These are phyloP conservation scores for Eutrema japonicum DNA, from an alignment of 345 rosid genomes.

Conservation along the genomic window DNA sequence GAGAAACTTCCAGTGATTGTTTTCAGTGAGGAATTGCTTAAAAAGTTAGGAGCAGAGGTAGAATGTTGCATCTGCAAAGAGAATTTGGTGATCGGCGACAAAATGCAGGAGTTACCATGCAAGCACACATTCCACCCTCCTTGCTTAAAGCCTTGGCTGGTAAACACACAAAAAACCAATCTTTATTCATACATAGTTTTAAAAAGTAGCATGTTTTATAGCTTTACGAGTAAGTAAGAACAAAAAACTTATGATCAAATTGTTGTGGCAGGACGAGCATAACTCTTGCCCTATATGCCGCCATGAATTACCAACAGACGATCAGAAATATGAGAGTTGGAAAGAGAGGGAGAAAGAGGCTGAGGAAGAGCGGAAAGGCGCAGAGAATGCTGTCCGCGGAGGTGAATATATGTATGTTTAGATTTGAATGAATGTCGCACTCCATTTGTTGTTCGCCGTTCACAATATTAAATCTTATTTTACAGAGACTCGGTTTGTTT, in stretches of 20 bases:
- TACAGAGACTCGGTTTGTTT: background rate
- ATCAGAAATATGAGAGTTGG: slow-evolving; percentile 90
- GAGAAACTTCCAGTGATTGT: slow-evolving; percentile 80
- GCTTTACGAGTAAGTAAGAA: background rate
- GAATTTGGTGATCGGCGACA: slow-evolving; percentile 68
- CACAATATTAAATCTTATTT: background rate
- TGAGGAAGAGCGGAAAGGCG: slow-evolving; percentile 89
- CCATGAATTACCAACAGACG: slow-evolving; percentile 85
- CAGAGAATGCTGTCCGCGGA: slow-evolving; percentile 87
- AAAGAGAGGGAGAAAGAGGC: slow-evolving; percentile 91
- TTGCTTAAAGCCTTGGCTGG: slow-evolving; percentile 99
- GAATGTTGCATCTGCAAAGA: slow-evolving; percentile 95
- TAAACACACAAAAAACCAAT: slow-evolving; percentile 36
- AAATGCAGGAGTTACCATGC: slow-evolving; percentile 98
- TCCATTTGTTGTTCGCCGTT: slow-evolving; percentile 15
- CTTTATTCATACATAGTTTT: slow-evolving; percentile 13
- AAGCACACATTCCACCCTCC: slow-evolving; percentile 92
- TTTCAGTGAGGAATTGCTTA: slow-evolving; percentile 66
- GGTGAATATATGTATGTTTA: slow-evolving; percentile 94
- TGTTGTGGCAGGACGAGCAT: slow-evolving; percentile 73
- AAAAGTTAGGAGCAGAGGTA: slow-evolving; percentile 62
- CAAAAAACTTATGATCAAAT: background rate
- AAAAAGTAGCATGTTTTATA: background rate
- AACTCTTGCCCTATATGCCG: slow-evolving; percentile 98
- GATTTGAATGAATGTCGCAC: slow-evolving; percentile 3